These are phyloP conservation scores for Xylaria curta DNA, from an alignment of 495 filamentous ascomycete species.

Conservation along the genomic window DNA sequence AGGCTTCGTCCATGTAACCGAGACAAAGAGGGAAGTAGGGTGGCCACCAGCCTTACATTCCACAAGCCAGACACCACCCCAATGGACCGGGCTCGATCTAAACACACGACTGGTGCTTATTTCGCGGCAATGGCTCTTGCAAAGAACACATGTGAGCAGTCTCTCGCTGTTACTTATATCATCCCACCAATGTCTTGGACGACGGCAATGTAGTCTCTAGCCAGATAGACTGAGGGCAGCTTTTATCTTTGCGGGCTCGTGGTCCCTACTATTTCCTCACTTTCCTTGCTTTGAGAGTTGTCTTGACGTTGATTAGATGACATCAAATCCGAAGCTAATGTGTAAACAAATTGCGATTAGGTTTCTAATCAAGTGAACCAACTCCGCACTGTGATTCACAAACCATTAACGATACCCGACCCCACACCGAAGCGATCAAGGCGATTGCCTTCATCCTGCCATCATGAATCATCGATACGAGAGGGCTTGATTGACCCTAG, in stretches of 20 bases:
- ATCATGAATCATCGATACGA: conserved; percentile 18
- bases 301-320: not conserved
- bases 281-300: not conserved
- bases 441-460: conserved; percentile 25
- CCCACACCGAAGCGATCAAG: conserved; percentile 40
- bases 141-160: conserved; percentile 33
- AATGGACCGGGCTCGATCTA: conserved; percentile 48
- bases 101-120: conserved; percentile 45
- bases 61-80: conserved; percentile 37
- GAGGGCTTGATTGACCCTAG: conserved; percentile 25
- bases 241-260: not conserved
- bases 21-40: conserved; percentile 40
- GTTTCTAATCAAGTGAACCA: conserved; percentile 22
- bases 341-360: conserved; percentile 32
- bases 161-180: conserved; percentile 31
- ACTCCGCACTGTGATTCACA: conserved; percentile 5
- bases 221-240: not conserved
- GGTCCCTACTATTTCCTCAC: not conserved
- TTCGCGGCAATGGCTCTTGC: conserved; percentile 44
- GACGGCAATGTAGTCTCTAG: not conserved
- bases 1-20: conserved; percentile 39
- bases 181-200: not conserved
- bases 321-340: conserved; percentile 33
- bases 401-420: conserved; percentile 34
- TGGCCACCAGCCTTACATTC: conserved; percentile 35